Percentiles rank a stretch among this genome's conserved stretches.
Evolutionary conservation across 306 rosid species (phyloP).

Genomic region (Quercus glauca): DNA sequence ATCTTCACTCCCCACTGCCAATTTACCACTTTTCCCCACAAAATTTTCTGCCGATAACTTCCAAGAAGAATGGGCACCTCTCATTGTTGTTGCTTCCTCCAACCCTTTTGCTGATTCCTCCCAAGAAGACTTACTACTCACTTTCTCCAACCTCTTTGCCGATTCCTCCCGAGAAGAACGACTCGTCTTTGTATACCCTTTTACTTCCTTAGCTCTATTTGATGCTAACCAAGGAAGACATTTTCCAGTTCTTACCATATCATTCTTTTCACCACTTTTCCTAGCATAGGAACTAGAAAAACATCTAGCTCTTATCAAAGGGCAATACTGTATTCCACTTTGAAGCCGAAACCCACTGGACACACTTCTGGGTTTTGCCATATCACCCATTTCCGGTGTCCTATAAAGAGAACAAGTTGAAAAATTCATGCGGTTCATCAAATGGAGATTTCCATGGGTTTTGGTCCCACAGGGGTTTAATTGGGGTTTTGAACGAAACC

Average conservation of each 20-base stretch:
- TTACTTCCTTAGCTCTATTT: slow-evolving; percentile 21
- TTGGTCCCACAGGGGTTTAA: slow-evolving; percentile 30
- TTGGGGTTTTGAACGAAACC: slow-evolving; percentile 37
- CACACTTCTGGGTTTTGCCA: slow-evolving; percentile 12
- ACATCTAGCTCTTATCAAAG: slow-evolving; percentile 28
- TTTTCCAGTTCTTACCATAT: slow-evolving; percentile 25
- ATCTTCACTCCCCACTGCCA: slow-evolving; percentile 21
- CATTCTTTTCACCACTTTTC: slow-evolving; percentile 19
- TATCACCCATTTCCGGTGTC: slow-evolving; percentile 17
- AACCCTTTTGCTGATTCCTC: slow-evolving; percentile 44
- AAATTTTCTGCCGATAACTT: slow-evolving; percentile 18
- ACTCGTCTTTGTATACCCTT: slow-evolving; percentile 7
- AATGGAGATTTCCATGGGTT: slow-evolving; percentile 14
- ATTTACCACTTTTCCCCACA: slow-evolving; percentile 23
- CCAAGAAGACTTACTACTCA: slow-evolving; percentile 45
- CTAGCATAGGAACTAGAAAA: slow-evolving; percentile 34
- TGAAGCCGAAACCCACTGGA: slow-evolving; percentile 27
- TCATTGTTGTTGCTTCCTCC: slow-evolving; percentile 35
- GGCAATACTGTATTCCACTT: slow-evolving; percentile 31
- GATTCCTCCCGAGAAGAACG: slow-evolving; percentile 41
- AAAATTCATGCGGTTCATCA: slow-evolving; percentile 19
- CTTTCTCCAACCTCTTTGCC: slow-evolving; percentile 32
- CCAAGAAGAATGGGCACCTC: slow-evolving; percentile 27
- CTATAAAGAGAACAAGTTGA: slow-evolving; percentile 2
- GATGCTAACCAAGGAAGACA: slow-evolving; percentile 72